Evolutionary conservation across 768 basidiomycete species (phyloP).

Genomic region (Psilocybe tampanensis): DNA sequence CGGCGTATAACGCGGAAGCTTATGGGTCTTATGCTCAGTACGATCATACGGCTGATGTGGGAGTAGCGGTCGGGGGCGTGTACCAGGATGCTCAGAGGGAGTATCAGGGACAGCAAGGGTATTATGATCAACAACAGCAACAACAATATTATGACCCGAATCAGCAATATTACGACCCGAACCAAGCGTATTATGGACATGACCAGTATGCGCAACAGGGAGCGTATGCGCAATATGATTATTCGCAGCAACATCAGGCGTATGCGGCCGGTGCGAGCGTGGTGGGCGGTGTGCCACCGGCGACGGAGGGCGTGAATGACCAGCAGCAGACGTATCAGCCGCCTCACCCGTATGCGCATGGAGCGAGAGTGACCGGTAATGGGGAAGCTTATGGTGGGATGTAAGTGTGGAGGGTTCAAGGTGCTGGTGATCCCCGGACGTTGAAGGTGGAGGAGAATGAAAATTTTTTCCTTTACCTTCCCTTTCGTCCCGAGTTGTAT

Average conservation of each 20-base stretch:
- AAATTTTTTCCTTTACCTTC: neutral
- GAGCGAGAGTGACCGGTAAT: neutral
- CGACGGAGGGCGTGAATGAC: constrained; percentile 2
- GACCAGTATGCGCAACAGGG: constrained; percentile 21
- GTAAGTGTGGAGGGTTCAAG: neutral
- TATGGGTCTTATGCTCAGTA: constrained; percentile 45
- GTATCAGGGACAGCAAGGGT: constrained; percentile 36
- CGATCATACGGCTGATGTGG: constrained; percentile 23
- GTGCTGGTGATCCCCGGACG: too few species aligned
- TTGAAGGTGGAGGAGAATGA: too few species aligned
- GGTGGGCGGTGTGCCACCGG: too few species aligned
- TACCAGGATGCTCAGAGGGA: constrained; percentile 34
- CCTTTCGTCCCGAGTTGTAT: too few species aligned
- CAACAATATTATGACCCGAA: constrained; percentile 18
- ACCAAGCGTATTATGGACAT: constrained; percentile 21
- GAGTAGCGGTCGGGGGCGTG: constrained; percentile 1
- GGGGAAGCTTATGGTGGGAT: constrained; percentile 11
- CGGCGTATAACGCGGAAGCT: constrained; percentile 42
- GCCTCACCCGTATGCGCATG: constrained; percentile 21
- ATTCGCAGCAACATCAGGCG: constrained; percentile 16
- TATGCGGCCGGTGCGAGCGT: too few species aligned
- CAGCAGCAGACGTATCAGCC: constrained; percentile 18
- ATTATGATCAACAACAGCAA: constrained; percentile 27
- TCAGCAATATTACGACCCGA: constrained; percentile 14
- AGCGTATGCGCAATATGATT: constrained; percentile 18